These are phyloP conservation scores for Apiospora marii DNA, from an alignment of 2,329 filamentous ascomycete species.

Conservation along the genomic window DNA sequence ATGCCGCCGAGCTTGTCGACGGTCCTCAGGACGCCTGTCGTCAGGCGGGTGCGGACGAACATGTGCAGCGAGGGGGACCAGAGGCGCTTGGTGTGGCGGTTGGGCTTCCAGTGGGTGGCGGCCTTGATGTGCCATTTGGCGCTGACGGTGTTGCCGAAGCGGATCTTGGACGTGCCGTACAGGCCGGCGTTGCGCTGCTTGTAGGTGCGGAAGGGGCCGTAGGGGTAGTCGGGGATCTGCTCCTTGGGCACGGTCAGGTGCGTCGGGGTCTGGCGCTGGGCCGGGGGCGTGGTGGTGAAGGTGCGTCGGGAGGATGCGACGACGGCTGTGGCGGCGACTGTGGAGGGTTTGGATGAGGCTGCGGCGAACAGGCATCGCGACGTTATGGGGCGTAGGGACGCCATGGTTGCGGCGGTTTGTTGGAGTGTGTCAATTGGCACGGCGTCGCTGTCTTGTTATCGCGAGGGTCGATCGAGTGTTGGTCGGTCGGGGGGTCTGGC, in stretches of 20 bases:
- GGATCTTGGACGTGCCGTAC: slow-evolving; percentile 74
- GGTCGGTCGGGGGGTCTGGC: background rate
- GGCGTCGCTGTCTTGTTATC: background rate
- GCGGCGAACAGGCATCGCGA: slow-evolving; percentile 26
- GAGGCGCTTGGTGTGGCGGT: slow-evolving; percentile 73
- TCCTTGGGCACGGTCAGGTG: slow-evolving; percentile 50
- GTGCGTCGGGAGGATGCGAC: slow-evolving; percentile 28
- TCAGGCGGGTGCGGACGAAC: slow-evolving; percentile 73
- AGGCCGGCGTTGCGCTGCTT: slow-evolving; percentile 83
- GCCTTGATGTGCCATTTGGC: slow-evolving; percentile 74
- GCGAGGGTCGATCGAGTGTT: background rate
- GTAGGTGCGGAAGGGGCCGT: slow-evolving; percentile 73
- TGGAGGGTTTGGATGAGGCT: background rate
- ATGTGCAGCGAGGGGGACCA: slow-evolving; percentile 69
- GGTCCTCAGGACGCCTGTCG: slow-evolving; percentile 72
- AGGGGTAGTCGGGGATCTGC: slow-evolving; percentile 71
- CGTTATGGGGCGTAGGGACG: slow-evolving; percentile 22
- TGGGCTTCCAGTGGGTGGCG: slow-evolving; percentile 77
- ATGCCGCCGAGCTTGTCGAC: slow-evolving; percentile 89
- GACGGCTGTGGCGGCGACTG: slow-evolving; percentile 23
- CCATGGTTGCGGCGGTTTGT: slow-evolving; percentile 23
- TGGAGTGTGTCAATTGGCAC: background rate
- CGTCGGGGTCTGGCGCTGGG: slow-evolving; percentile 39
- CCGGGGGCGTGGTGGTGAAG: slow-evolving; percentile 36
- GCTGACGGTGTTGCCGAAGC: slow-evolving; percentile 81